A percentile compares a stretch with the other conserved stretches of the same genome.
phyloP scores from a whole-genome alignment of 1,284 basidiomycete species.

The Apiotrichum akiyoshidainum region DNA sequence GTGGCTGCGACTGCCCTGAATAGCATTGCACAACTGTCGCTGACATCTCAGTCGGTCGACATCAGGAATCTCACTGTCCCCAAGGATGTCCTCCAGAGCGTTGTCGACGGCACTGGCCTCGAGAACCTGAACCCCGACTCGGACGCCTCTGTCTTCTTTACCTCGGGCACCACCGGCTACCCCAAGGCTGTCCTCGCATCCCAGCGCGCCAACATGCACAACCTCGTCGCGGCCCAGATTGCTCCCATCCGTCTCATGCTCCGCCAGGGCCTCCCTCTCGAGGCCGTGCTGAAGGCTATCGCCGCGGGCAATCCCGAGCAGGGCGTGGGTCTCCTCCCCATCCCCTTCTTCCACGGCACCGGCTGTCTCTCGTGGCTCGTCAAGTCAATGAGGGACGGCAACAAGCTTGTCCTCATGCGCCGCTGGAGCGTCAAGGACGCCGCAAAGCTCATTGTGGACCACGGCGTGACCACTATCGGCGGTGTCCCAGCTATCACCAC shows the following conservation, averaged over 20 bases:
- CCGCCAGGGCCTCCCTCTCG: slow-evolving; percentile 29
- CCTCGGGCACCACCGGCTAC: slow-evolving; percentile 35
- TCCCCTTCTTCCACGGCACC: slow-evolving; percentile 48
- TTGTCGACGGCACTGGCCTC: slow-evolving; percentile 13
- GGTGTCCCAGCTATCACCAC: slow-evolving; percentile 44
- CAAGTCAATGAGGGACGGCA: slow-evolving; percentile 33
- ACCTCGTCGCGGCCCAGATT: slow-evolving; percentile 34
- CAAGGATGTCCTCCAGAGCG: not conserved
- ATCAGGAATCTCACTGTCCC: not conserved
- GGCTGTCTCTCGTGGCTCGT: slow-evolving; percentile 44
- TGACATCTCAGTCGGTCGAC: not conserved
- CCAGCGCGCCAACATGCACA: slow-evolving; percentile 40
- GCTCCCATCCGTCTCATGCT: slow-evolving; percentile 35
- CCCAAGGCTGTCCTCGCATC: slow-evolving; percentile 43
- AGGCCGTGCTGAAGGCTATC: slow-evolving; percentile 18
- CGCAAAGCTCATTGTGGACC: slow-evolving; percentile 28
- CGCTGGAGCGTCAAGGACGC: slow-evolving; percentile 38
- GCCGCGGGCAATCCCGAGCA: slow-evolving; percentile 16
- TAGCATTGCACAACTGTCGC: not conserved
- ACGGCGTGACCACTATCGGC: slow-evolving; percentile 39
- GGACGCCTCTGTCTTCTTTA: slow-evolving; percentile 44
- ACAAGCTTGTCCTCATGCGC: slow-evolving; percentile 38
- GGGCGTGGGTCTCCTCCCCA: slow-evolving; percentile 31
- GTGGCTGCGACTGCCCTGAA: not conserved
- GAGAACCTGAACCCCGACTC: slow-evolving; percentile 32